A percentile compares a stretch with the other conserved stretches of the same genome.
Conservation (phyloP, 2,329 filamentous ascomycete species). For the Calonectria multiphialidica region DNA sequence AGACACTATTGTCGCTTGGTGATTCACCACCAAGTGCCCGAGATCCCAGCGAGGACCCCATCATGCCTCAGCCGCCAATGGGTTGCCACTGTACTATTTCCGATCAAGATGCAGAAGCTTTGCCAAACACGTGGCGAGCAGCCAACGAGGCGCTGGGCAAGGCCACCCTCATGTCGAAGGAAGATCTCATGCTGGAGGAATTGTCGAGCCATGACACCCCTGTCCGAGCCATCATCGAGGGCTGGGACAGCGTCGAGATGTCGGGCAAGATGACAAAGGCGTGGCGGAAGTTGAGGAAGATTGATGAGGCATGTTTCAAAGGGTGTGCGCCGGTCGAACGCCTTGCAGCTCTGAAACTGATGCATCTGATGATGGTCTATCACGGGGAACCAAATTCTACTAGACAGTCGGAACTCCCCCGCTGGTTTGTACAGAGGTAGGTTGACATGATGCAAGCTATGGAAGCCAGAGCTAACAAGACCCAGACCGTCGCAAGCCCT, state of each 20-base stretch:
- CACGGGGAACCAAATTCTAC: conserved; percentile 41
- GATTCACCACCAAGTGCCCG: not conserved
- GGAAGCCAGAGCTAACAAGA: not conserved
- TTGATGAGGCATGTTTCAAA: conserved; percentile 41
- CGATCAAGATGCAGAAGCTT: not conserved
- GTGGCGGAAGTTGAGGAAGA: conserved; percentile 42
- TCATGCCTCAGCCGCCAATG: not conserved
- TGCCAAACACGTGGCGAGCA: conserved; percentile 38
- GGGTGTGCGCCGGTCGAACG: conserved; percentile 35
- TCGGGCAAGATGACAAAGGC: conserved; percentile 40
- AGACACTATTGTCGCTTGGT: not conserved
- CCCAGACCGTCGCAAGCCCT: conserved; percentile 44
- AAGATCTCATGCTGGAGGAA: conserved; percentile 35
- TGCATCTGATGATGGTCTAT: conserved; percentile 42
- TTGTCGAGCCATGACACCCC: conserved; percentile 40
- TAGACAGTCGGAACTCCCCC: conserved; percentile 36
- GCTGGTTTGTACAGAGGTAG: conserved; percentile 44
- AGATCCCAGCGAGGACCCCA: not conserved
- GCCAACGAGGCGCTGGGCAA: conserved; percentile 38
- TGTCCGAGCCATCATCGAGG: conserved; percentile 41
- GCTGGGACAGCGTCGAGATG: conserved; percentile 45
- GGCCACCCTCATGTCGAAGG: conserved; percentile 22
- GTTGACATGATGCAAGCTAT: not conserved
- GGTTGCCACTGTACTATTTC: not conserved
- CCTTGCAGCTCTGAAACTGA: conserved; percentile 39